Conservation (phyloP, 345 rosid genomes). For the Brassica rapa region DNA sequence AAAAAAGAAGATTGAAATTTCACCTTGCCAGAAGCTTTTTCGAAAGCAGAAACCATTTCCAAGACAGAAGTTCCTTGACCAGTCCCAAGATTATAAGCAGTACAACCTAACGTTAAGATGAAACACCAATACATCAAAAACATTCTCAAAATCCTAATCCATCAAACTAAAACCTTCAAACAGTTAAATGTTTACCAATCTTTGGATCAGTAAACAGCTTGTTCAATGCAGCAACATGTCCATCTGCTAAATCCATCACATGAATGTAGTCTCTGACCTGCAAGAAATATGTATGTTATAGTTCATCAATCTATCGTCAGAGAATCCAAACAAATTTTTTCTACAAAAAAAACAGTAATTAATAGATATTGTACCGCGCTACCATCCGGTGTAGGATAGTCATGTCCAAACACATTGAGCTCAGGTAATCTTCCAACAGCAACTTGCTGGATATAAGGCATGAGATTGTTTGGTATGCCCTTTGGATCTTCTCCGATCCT, state of each 20-base stretch:
- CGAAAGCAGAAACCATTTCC: conserved; percentile 93
- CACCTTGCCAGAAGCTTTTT: conserved; percentile 90
- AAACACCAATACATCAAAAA: conserved; percentile 4
- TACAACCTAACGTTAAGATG: conserved; percentile 58
- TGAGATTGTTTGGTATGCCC: conserved; percentile 89
- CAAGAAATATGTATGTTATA: conserved; percentile 18
- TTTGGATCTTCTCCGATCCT: conserved; percentile 94
- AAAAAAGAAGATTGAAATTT: conserved; percentile 13
- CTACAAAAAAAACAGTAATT: not conserved
- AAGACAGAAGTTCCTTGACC: conserved; percentile 86
- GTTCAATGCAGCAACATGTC: conserved; percentile 81
- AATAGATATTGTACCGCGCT: conserved; percentile 64
- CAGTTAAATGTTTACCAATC: conserved; percentile 51
- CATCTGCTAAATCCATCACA: conserved; percentile 97
- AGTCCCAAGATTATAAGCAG: conserved; percentile 87
- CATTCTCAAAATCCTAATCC: not conserved
- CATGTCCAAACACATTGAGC: conserved; percentile 88
- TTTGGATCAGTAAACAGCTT: conserved; percentile 60
- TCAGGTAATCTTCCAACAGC: conserved; percentile 91
- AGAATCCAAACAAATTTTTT: not conserved
- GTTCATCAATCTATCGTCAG: conserved; percentile 9
- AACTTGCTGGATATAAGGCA: conserved; percentile 98
- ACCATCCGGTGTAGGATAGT: conserved; percentile 91
- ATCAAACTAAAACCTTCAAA: not conserved
- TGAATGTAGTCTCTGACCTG: conserved; percentile 93